These are phyloP conservation scores for Serendipita sp. DNA, from an alignment of 768 basidiomycete genomes.

Conservation along the genomic window DNA sequence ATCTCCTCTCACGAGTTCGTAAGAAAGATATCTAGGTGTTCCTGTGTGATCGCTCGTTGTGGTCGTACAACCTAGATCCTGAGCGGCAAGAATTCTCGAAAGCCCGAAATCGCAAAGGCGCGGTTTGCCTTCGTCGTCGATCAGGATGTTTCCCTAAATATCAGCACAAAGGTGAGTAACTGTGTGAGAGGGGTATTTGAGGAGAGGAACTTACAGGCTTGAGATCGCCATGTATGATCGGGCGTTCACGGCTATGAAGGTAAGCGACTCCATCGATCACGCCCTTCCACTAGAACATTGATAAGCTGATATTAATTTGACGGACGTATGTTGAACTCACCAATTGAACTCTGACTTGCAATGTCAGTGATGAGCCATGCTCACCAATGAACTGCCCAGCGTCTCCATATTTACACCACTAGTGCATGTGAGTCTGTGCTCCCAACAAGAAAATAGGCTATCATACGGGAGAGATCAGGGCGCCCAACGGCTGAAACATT, in stretches of 20 bases:
- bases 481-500: not conserved
- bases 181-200: not conserved
- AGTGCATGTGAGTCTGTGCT: not conserved
- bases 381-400: not conserved
- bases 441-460: not conserved
- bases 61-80: not conserved
- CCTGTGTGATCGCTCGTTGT: not conserved
- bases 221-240: not conserved
- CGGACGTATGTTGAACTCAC: not conserved
- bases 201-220: not conserved
- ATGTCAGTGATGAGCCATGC: not conserved
- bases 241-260: not conserved
- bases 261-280: not conserved
- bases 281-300: not conserved
- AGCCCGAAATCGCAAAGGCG: not conserved
- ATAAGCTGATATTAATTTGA: not conserved
- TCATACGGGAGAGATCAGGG: not conserved
- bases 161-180: not conserved
- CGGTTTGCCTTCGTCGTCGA: not conserved
- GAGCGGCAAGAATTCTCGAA: not conserved
- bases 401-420: not conserved
- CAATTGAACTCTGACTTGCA: not conserved
- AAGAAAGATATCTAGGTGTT: not conserved
- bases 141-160: not conserved
- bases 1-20: not conserved